These are phyloP conservation scores for Apophysomyces sp. DNA, from an alignment of 371 early-diverging fungal species.

Conservation along the genomic window DNA sequence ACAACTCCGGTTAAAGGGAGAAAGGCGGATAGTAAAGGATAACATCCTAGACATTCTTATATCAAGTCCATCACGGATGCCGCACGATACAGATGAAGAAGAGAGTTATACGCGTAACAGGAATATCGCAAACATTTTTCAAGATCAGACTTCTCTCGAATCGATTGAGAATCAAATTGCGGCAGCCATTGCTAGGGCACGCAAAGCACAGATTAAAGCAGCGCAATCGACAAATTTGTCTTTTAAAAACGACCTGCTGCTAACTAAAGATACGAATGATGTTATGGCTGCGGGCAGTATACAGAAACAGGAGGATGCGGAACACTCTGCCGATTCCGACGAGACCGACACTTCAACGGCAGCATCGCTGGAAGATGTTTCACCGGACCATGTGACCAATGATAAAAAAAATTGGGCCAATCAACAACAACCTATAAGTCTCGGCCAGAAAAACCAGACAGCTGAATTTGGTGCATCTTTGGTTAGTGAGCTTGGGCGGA, in stretches of 20 bases:
- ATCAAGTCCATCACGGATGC: not conserved
- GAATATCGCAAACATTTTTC: not conserved
- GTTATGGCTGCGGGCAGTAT: not conserved
- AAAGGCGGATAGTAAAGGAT: not conserved
- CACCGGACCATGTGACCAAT: not conserved
- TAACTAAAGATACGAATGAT: not conserved
- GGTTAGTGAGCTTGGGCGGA: not conserved
- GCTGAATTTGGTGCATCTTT: not conserved
- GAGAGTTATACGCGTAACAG: not conserved
- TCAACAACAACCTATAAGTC: not conserved
- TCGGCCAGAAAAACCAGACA: not conserved
- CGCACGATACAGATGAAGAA: not conserved
- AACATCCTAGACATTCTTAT: not conserved
- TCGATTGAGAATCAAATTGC: slow-evolving; percentile 11
- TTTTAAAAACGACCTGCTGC: not conserved
- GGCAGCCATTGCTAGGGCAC: slow-evolving; percentile 7
- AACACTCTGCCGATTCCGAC: not conserved
- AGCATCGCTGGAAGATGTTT: not conserved
- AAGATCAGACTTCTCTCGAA: slow-evolving; percentile 1
- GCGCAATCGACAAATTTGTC: not conserved
- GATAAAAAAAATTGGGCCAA: not conserved
- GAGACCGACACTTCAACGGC: not conserved
- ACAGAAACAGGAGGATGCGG: not conserved
- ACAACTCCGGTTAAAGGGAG: not conserved
- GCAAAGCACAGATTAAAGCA: not conserved